phyloP scores from a whole-genome alignment of 2,329 filamentous ascomycete species.

The Curvularia spicifera region DNA sequence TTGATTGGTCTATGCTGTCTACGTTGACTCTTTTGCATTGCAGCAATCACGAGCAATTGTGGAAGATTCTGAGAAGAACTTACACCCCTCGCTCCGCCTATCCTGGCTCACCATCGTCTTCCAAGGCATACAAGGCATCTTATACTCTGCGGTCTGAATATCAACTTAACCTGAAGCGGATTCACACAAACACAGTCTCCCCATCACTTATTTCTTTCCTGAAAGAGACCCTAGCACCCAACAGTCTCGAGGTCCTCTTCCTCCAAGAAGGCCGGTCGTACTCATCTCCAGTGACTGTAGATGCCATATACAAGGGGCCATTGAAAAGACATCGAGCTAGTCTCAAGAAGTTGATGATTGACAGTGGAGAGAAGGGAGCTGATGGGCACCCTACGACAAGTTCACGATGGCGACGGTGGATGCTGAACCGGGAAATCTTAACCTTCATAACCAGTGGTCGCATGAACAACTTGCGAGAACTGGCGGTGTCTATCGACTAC shows the following conservation, averaged over 20 bases:
- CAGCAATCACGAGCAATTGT: constrained; percentile 73
- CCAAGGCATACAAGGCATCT: constrained; percentile 47
- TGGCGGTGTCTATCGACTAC: constrained; percentile 75
- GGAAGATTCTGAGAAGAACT: constrained; percentile 71
- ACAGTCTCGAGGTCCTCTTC: constrained; percentile 79
- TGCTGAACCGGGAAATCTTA: constrained; percentile 71
- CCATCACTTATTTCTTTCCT: constrained; percentile 73
- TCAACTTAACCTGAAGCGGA: constrained; percentile 69
- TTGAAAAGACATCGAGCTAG: constrained; percentile 74
- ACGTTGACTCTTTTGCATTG: constrained; percentile 77
- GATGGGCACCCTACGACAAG: constrained; percentile 49
- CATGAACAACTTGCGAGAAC: constrained; percentile 73
- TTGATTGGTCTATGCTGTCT: constrained; percentile 77
- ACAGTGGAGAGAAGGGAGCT: constrained; percentile 66
- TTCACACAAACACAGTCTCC: constrained; percentile 77
- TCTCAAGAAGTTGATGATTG: constrained; percentile 74
- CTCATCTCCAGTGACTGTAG: constrained; percentile 67
- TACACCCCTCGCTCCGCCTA: constrained; percentile 50
- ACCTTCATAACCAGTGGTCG: constrained; percentile 77
- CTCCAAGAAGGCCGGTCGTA: constrained; percentile 69
- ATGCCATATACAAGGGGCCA: constrained; percentile 73
- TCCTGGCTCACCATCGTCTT: constrained; percentile 45
- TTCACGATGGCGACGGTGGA: constrained; percentile 71
- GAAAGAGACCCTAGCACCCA: constrained; percentile 77
- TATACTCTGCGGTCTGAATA: constrained; percentile 51